These are phyloP conservation scores for Polysphondylium violaceum DNA, from an alignment of 78 protist species.

Conservation along the genomic window DNA sequence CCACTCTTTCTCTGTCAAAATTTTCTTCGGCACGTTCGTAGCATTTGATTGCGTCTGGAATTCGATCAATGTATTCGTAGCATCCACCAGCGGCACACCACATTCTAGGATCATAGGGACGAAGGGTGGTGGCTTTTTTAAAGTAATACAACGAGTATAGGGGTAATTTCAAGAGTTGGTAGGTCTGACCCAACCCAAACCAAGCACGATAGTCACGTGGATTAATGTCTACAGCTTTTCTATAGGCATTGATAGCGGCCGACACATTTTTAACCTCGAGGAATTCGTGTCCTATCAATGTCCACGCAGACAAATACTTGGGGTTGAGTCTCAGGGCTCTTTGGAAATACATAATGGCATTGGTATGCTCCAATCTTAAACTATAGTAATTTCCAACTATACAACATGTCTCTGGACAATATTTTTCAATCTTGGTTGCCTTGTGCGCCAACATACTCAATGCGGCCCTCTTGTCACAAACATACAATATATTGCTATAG, in stretches of 20 bases:
- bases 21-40: slow-evolving; percentile 89
- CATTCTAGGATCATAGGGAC: slow-evolving; percentile 93
- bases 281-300: slow-evolving; percentile 97
- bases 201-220: slow-evolving; percentile 97
- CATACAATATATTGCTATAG: slow-evolving; percentile 95
- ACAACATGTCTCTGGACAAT: slow-evolving; percentile 96
- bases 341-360: slow-evolving; percentile 95
- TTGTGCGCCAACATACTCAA: slow-evolving; percentile 86
- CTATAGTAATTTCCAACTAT: slow-evolving; percentile 95
- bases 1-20: slow-evolving; percentile 84
- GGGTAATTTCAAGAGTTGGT: slow-evolving; percentile 92
- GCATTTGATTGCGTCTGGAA: slow-evolving; percentile 88
- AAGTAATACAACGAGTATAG: slow-evolving; percentile 94
- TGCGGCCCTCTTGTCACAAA: slow-evolving; percentile 73
- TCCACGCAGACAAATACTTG: slow-evolving; percentile 93
- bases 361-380: slow-evolving; percentile 89
- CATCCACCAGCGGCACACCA: slow-evolving; percentile 91
- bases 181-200: slow-evolving; percentile 97
- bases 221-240: slow-evolving; percentile 90
- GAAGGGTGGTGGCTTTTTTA: slow-evolving; percentile 87
- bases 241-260: slow-evolving; percentile 96
- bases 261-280: slow-evolving; percentile 93
- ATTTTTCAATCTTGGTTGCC: slow-evolving; percentile 80
- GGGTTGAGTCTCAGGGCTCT: slow-evolving; percentile 89
- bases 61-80: slow-evolving; percentile 68